Base-by-base conservation (phyloP, 305 asterid genomes). In the Plantago coronopus region DNA sequence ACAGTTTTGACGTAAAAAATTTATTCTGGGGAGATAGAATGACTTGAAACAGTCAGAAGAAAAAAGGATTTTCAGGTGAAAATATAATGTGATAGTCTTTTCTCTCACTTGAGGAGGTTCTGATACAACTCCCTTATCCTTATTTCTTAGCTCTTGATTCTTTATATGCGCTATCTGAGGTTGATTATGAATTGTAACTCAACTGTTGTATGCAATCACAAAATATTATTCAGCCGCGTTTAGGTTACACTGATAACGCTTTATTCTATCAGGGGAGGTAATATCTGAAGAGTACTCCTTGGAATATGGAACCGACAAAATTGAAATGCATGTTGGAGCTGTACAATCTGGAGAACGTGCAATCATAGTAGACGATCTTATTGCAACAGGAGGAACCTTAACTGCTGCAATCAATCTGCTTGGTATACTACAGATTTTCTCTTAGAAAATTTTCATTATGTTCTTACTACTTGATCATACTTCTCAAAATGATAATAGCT, bases 311-410 rank as follows among this genome's bases (percentile, higher is more conserved):
- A 88, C 88, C 46, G 98, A 91, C 75, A 76, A 0, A 62, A 81
- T 91, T n/a, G 98, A 91, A 88, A 91, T 91, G 98, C 98, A 91
- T 78, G 96, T 91, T 48, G 98, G 96, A 64, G 96, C 96, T 57
- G 96, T 91, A 20, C 80, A 82, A 70, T 54, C 85, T 44, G 95
- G 98, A 73, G 98, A 91, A 53, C 83, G 87, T 42, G 98, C 89
- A 0, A 59, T 91, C 45, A 57, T 91, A 44, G 89, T 91, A 1
- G 98, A 91, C 76, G 98, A 91, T 77, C 94, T 90, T 57, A 90
- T 90, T 73, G 97, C 97, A 51, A 87, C 97, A 46, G 97, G 96
- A 44, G 98, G 98, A 51, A 84, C 98, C 74, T 78, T 88, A 67
- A 25, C 54, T 73, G 98, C 98, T 71, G 98, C 95, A 18, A 80